Conservation (phyloP, 768 basidiomycete genomes). For the Roridomyces roridus region DNA sequence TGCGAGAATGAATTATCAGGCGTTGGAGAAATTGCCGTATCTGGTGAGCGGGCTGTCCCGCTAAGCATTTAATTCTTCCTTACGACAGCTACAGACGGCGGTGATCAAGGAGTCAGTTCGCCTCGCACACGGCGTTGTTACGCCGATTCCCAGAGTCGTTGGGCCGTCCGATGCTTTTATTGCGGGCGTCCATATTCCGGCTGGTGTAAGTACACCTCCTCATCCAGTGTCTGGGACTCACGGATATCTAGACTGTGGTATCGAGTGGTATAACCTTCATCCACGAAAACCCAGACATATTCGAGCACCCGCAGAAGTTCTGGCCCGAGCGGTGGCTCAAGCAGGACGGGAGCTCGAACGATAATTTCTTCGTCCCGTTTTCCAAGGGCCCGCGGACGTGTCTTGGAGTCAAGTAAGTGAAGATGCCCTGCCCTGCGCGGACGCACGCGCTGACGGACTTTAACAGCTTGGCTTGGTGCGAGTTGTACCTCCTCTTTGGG, state of each 20-base stretch:
- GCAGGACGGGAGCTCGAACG: conserved; percentile 36
- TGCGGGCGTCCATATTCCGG: conserved; percentile 42
- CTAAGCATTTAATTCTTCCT: too few relatives aligned
- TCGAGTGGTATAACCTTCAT: conserved; percentile 45
- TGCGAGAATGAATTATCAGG: conserved; percentile 28
- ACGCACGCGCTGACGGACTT: conserved; percentile 1
- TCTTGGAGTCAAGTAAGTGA: conserved; percentile 48
- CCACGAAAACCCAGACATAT: conserved; percentile 43
- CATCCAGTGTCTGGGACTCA: too few relatives aligned
- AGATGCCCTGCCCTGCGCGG: background rate
- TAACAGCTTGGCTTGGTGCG: conserved; percentile 48
- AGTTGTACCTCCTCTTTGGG: conserved; percentile 47
- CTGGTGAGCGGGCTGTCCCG: conserved; percentile 47
- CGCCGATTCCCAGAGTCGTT: conserved; percentile 50
- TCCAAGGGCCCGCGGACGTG: conserved; percentile 52
- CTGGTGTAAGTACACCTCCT: conserved; percentile 41
- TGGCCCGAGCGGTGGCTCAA: conserved; percentile 50
- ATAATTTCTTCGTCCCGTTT: conserved; percentile 46
- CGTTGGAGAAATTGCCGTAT: conserved; percentile 49
- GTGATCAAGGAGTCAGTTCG: conserved; percentile 56
- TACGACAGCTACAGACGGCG: conserved; percentile 40
- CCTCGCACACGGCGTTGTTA: conserved; percentile 47
- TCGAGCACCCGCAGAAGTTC: conserved; percentile 44
- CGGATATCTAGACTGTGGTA: conserved; percentile 54
- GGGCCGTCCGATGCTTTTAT: conserved; percentile 40